Conservation (phyloP, 148 eudicot species). For the Pharnaceum exiguum region DNA sequence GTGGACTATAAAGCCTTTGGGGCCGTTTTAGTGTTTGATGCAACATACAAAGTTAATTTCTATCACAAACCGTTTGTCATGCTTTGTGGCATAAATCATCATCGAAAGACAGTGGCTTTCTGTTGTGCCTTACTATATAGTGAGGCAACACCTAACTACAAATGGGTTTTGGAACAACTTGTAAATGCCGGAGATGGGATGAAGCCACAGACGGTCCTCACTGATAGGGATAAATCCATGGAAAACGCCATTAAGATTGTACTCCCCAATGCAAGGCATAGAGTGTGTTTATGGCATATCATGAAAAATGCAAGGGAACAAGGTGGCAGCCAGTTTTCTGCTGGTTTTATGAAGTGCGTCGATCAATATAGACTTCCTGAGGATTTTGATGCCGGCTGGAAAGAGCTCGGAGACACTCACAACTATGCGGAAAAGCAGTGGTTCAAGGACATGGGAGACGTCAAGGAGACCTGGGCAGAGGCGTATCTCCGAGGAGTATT, state of each 20-base stretch:
- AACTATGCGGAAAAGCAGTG: background rate
- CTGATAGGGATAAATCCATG: background rate
- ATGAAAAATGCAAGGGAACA: background rate
- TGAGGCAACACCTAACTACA: background rate
- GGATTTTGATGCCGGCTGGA: background rate
- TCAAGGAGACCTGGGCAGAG: background rate
- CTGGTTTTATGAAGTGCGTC: constrained; percentile 9
- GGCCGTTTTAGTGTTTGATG: background rate
- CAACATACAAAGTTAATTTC: background rate
- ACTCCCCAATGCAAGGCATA: background rate
- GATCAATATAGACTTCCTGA: background rate
- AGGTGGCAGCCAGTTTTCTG: background rate
- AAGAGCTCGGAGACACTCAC: background rate
- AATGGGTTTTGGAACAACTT: background rate
- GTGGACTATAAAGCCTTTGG: background rate
- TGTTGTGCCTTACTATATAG: background rate
- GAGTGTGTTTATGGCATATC: background rate
- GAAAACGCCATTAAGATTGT: background rate
- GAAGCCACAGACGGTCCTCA: background rate
- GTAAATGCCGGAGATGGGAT: background rate
- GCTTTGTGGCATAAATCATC: background rate
- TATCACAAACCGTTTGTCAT: background rate
- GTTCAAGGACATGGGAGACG: background rate
- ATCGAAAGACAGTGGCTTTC: background rate
- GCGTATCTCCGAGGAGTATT: background rate